Evolutionary conservation across 169 alveolate genomes (phyloP).

Genomic region (Cryptosporidium xiaoi): DNA sequence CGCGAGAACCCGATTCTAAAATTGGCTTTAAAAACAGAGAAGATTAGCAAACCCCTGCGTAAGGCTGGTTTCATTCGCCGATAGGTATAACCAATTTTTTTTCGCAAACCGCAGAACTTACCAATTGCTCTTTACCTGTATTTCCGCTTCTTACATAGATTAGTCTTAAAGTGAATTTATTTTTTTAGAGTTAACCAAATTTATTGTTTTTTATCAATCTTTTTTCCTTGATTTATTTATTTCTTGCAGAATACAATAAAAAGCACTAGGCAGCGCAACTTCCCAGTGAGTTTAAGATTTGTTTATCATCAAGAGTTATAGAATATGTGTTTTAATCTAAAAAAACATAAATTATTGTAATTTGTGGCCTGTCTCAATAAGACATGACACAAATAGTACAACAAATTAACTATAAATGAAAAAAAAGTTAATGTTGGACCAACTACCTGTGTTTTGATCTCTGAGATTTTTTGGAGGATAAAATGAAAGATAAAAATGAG

Average conservation of each 20-base stretch:
- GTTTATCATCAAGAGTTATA: no score
- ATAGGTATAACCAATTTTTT: constrained; percentile 75
- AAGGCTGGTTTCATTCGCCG: constrained; percentile 77
- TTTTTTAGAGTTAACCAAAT: background rate
- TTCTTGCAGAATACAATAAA: background rate
- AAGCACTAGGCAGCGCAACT: background rate
- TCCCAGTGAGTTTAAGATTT: no score
- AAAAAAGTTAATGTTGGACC: no score
- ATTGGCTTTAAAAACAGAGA: constrained; percentile 76
- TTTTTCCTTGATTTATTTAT: background rate
- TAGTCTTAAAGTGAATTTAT: background rate
- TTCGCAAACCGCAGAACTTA: background rate
- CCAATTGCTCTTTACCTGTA: no score
- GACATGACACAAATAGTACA: constrained; percentile 16
- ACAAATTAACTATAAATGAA: no score
- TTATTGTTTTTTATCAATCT: background rate
- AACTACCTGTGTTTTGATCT: background rate
- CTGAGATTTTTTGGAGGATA: background rate
- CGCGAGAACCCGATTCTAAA: constrained; percentile 70
- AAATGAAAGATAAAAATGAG: constrained; percentile 4
- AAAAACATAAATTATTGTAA: no score
- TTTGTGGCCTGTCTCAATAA: constrained; percentile 22
- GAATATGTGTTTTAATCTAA: no score
- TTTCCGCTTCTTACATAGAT: background rate
- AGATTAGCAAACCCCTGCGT: constrained; percentile 77